phyloP scores from a whole-genome alignment of 768 basidiomycete genomes.

The Rhodotorula paludigena region DNA sequence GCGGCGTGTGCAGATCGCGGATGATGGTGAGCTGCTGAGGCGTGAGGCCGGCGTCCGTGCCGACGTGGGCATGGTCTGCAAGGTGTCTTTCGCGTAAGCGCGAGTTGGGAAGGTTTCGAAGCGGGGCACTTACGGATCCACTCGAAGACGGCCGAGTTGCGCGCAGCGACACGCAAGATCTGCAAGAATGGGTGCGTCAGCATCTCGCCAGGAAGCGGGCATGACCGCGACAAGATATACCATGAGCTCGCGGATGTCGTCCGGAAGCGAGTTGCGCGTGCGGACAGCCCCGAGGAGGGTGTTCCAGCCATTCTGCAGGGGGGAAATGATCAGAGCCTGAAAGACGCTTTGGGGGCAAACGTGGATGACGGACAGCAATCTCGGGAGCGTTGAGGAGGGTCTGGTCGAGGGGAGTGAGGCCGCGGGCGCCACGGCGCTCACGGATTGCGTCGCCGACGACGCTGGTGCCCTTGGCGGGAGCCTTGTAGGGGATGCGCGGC shows the following conservation, averaged over 20 bases:
- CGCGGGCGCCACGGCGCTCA: constrained; percentile 43
- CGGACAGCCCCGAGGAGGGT: constrained; percentile 44
- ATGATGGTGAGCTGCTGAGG: constrained; percentile 57
- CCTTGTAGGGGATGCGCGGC: constrained; percentile 44
- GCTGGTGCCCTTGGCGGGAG: constrained; percentile 38
- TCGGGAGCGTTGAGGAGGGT: constrained; percentile 46
- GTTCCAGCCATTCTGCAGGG: constrained; percentile 45
- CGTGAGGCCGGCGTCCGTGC: constrained; percentile 54
- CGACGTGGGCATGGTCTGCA: constrained; percentile 47
- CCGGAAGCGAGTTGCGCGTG: constrained; percentile 43
- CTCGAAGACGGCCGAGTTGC: constrained; percentile 45
- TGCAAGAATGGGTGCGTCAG: neutral
- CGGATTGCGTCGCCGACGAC: constrained; percentile 45
- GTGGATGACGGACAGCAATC: constrained; percentile 42
- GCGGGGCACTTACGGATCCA: constrained; percentile 42
- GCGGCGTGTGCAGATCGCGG: constrained; percentile 52
- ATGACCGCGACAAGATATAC: too few relatives aligned
- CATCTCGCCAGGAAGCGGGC: too few relatives aligned
- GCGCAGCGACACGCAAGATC: constrained; percentile 46
- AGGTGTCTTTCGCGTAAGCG: neutral
- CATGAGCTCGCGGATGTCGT: constrained; percentile 46
- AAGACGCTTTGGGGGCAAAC: too few relatives aligned
- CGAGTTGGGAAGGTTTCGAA: neutral
- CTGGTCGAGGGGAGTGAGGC: constrained; percentile 46
- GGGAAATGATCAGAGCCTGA: too few relatives aligned